A percentile compares a stretch with the other conserved stretches of the same genome.
These are phyloP conservation scores for Rutstroemia sp. DNA, from an alignment of 2,329 filamentous ascomycete genomes.

Conservation along the genomic window DNA sequence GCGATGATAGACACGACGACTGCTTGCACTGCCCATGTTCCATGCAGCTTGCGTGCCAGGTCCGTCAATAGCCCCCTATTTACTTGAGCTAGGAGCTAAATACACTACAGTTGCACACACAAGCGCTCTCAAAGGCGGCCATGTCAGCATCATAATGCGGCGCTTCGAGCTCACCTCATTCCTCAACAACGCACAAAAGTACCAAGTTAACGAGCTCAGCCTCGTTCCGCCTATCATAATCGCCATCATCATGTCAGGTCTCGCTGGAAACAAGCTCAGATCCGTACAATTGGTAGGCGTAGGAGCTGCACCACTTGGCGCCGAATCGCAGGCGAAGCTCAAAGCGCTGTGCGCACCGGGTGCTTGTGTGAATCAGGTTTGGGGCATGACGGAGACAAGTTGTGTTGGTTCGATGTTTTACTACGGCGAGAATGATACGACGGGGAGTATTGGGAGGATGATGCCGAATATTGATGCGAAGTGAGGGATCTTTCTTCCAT, in stretches of 20 bases:
- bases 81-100: background rate
- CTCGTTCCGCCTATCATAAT: slow-evolving; percentile 73
- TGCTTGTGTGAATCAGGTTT: slow-evolving; percentile 40
- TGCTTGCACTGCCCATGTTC: slow-evolving; percentile 44
- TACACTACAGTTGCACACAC: slow-evolving; percentile 54
- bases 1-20: slow-evolving; percentile 39
- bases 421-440: slow-evolving; percentile 43
- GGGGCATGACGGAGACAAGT: slow-evolving; percentile 45
- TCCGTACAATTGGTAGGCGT: slow-evolving; percentile 37
- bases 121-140: slow-evolving; percentile 32
- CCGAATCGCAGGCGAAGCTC: slow-evolving; percentile 34
- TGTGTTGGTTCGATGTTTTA: slow-evolving; percentile 20
- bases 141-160: slow-evolving; percentile 50
- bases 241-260: slow-evolving; percentile 38
- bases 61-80: background rate
- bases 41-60: slow-evolving; percentile 65
- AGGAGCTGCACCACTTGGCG: slow-evolving; percentile 42
- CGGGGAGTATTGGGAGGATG: slow-evolving; percentile 40
- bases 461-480: slow-evolving; percentile 33
- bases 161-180: slow-evolving; percentile 69
- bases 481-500: slow-evolving; percentile 9
- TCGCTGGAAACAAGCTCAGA: slow-evolving; percentile 42
- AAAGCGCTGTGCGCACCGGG: slow-evolving; percentile 33
- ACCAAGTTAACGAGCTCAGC: slow-evolving; percentile 57
- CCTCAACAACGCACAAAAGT: slow-evolving; percentile 59